Conservation (phyloP, 129 eudicot genomes). For the Flaveria brownii region DNA sequence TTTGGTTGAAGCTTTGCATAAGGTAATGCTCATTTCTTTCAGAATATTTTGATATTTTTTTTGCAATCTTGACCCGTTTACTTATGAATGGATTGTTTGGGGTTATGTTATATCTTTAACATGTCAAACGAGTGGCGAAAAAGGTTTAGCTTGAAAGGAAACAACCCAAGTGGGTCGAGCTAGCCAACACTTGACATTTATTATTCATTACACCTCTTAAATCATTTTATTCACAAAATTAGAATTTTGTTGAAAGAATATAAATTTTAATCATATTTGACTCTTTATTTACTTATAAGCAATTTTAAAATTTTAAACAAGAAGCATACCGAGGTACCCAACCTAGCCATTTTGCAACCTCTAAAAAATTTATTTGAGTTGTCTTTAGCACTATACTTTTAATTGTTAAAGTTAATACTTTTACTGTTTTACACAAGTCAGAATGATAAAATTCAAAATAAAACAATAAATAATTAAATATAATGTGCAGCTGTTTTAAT, state of each 20-base stretch:
- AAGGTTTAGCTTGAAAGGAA: neutral
- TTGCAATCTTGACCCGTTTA: neutral
- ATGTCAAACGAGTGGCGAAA: neutral
- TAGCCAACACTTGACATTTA: neutral
- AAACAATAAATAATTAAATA: neutral
- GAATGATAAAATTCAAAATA: neutral
- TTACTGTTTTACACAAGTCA: neutral
- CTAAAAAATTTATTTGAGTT: neutral
- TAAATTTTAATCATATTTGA: neutral
- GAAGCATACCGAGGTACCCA: neutral
- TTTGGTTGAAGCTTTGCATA: conserved; percentile 93
- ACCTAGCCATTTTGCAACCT: neutral
- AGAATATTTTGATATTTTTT: neutral
- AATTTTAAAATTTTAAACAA: neutral
- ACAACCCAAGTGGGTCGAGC: neutral
- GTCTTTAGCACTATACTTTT: neutral
- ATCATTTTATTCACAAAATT: neutral
- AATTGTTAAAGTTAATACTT: neutral
- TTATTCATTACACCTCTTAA: neutral
- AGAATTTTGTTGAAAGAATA: neutral
- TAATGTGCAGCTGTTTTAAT: neutral
- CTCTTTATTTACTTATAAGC: neutral
- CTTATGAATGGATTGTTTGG: neutral
- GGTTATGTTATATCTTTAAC: neutral
- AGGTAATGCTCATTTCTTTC: conserved; percentile 43